Evolutionary conservation across 805 yeast species (phyloP), one percentile per base, ranked within the genome.

Genomic region (Candida michaelii): DNA sequence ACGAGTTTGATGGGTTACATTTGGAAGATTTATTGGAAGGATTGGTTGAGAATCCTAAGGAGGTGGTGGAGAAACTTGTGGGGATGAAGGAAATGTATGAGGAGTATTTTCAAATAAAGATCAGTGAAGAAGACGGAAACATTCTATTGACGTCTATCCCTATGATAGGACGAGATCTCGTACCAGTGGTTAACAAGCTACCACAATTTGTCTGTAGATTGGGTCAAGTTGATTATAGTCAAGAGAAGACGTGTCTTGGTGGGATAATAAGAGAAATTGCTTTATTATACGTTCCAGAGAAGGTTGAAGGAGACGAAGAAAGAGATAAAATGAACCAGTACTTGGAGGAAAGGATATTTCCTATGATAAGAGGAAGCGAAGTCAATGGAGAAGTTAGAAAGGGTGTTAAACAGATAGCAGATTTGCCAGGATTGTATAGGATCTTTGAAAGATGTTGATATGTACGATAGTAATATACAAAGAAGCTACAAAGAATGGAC

Each of bases 381-480:
- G 95, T 90, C 0, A 77, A 95, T 0, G 67, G 67, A 11, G 56
- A 54, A 2, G 52, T 89, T 27, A 50, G 62, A 4, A 56, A 69
- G 11, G 82, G 79, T 43, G 79, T 89, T 3, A 76, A 87, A 4
- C 96, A 91, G 59, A 79, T 93, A 29, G 97, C 99, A 0, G 89
- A 83, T 57, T 62, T 93, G 23, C 98, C 98, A 1, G 96, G 96
- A 0, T 67, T 93, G 43, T 93, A 93, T 62, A 79, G 74, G 54
- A 95, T 95, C 4, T 93, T 93, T 69, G 99, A 93, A 66, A 73
- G 99, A 58, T 93, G 99, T 55, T 3, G 13, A 21, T 15, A 13
- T 6, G 23, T 21, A n/a, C n/a, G n/a, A n/a, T n/a, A n/a, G n/a
- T n/a, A n/a, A n/a, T n/a, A n/a, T n/a, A n/a, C n/a, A n/a, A n/a